Evolutionary conservation across 495 filamentous ascomycete species (phyloP).

Genomic region (Bacidia rubella): DNA sequence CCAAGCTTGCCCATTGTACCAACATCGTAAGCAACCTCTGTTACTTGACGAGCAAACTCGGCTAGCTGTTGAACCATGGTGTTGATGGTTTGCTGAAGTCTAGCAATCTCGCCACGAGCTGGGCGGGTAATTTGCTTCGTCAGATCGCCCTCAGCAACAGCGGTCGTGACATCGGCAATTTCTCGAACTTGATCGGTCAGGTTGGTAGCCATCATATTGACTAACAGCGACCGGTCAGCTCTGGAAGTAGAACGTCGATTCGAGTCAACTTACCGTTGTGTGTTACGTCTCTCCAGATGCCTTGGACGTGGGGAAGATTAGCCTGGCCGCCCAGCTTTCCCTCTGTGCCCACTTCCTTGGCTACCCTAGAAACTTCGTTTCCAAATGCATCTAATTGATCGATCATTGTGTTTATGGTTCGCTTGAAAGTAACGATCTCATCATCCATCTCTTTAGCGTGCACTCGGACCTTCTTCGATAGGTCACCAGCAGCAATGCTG

Average conservation of each 20-base stretch:
- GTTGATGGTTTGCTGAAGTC: conserved; percentile 96
- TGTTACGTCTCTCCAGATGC: conserved; percentile 96
- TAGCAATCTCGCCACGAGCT: conserved; percentile 87
- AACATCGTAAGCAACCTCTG: conserved; percentile 89
- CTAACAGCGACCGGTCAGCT: conserved; percentile 37
- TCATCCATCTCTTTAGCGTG: conserved; percentile 97
- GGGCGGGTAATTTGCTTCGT: conserved; percentile 93
- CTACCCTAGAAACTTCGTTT: conserved; percentile 90
- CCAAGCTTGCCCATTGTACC: conserved; percentile 95
- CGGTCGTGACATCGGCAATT: conserved; percentile 91
- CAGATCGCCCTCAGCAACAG: conserved; percentile 90
- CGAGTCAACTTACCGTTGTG: conserved; percentile 55
- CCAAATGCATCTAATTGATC: conserved; percentile 96
- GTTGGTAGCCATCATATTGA: conserved; percentile 94
- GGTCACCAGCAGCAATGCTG: conserved; percentile 85
- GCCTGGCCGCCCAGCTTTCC: conserved; percentile 95
- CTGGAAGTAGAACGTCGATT: not conserved
- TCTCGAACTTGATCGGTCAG: conserved; percentile 83
- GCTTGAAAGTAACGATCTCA: conserved; percentile 98
- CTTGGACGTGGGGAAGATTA: conserved; percentile 84
- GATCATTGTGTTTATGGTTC: conserved; percentile 96
- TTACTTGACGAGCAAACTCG: conserved; percentile 95
- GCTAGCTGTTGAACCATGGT: conserved; percentile 98
- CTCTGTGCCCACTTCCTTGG: conserved; percentile 94
- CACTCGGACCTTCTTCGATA: conserved; percentile 95